Evolutionary conservation across 2,329 filamentous ascomycete species (phyloP).

Genomic region (Penicillium sclerotigenum): DNA sequence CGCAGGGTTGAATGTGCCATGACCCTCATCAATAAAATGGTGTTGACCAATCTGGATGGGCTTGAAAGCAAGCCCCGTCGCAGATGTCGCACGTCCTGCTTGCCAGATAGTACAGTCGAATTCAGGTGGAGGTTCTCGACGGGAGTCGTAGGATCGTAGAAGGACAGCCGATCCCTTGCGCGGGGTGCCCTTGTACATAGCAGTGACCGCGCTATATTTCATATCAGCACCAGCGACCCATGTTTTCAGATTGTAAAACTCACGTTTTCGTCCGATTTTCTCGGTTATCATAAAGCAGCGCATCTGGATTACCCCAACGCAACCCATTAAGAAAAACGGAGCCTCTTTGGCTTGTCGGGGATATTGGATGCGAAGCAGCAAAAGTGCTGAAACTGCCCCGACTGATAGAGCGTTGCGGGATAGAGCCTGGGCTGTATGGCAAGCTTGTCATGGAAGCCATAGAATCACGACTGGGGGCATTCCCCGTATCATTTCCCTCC

Average conservation of each 20-base stretch:
- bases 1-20: constrained; percentile 86
- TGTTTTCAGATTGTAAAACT: constrained; percentile 17
- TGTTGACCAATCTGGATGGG: constrained; percentile 92
- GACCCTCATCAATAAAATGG: constrained; percentile 88
- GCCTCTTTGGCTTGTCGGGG: constrained; percentile 54
- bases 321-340: constrained; percentile 45
- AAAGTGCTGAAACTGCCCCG: constrained; percentile 81
- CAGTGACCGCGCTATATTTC: constrained; percentile 73
- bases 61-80: constrained; percentile 91
- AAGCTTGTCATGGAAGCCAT: constrained; percentile 50
- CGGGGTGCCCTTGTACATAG: constrained; percentile 79
- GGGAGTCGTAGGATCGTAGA: constrained; percentile 90
- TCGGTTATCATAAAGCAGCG: constrained; percentile 79
- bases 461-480: constrained; percentile 41
- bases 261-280: constrained; percentile 88
- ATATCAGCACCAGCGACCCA: constrained; percentile 13
- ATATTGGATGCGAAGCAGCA: constrained; percentile 60
- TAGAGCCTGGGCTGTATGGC: constrained; percentile 42
- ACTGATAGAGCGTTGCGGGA: constrained; percentile 63
- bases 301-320: constrained; percentile 77
- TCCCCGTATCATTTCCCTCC: constrained; percentile 73
- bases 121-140: constrained; percentile 84
- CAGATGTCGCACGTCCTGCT: constrained; percentile 88
- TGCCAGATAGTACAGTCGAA: constrained; percentile 97
- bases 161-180: constrained; percentile 67